These are phyloP conservation scores for Malus sieversii DNA, from an alignment of 306 rosid species.

Conservation along the genomic window DNA sequence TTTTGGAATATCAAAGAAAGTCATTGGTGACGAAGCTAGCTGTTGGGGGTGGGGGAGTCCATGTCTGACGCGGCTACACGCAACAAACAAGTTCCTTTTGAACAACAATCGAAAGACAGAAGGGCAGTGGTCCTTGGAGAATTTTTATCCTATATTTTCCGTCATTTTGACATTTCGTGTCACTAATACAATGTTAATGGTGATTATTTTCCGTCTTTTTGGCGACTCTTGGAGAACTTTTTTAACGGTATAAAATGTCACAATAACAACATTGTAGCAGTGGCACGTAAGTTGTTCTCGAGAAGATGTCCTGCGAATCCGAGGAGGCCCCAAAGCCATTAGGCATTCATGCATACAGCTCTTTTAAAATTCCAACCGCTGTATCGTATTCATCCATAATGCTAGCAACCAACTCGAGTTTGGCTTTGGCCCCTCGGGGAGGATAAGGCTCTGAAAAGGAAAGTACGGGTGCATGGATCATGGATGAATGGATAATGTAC, in stretches of 20 bases:
- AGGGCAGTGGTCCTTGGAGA: not conserved
- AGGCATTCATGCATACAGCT: not conserved
- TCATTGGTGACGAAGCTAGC: not conserved
- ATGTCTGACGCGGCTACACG: too few species aligned
- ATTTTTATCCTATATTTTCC: too few species aligned
- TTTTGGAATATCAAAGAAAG: not conserved
- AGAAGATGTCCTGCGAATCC: not conserved
- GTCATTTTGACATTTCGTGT: too few species aligned
- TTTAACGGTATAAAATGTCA: too few species aligned
- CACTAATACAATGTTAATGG: too few species aligned
- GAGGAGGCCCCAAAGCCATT: not conserved
- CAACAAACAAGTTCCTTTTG: not conserved
- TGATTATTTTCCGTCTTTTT: too few species aligned
- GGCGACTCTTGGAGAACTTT: too few species aligned
- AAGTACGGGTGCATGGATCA: not conserved
- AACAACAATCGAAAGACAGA: not conserved
- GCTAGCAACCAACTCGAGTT: not conserved
- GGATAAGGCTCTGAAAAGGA: conserved; percentile 20
- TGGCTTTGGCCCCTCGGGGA: not conserved
- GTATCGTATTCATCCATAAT: not conserved
- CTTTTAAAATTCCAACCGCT: not conserved
- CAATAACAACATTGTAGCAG: too few species aligned
- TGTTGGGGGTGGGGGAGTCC: too few species aligned
- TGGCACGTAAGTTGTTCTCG: not conserved
- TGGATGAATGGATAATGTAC: too few species aligned